Percentiles rank a stretch among this genome's conserved stretches.
phyloP scores from a whole-genome alignment of 176 grass and related monocot genomes.

The Neostapfia colusana region DNA sequence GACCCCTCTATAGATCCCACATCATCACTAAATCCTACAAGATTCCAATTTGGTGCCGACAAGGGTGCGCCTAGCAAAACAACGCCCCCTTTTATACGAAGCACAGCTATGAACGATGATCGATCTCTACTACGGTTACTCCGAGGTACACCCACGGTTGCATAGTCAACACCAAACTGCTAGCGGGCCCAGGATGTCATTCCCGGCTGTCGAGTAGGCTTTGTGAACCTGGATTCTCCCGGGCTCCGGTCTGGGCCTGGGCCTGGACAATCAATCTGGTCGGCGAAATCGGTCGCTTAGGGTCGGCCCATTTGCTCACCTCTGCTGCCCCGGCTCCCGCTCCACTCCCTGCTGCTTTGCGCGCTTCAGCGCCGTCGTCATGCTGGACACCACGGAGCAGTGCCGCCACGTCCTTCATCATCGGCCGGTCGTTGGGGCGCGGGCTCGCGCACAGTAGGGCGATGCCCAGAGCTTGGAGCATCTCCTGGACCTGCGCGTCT shows the following conservation, averaged over 20 bases:
- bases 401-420: conserved; percentile 85
- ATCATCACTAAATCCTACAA: conserved; percentile 22
- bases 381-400: conserved; percentile 67
- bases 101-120: neutral
- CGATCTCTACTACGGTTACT: conserved; percentile 1
- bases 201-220: conserved; percentile 36
- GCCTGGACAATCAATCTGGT: conserved; percentile 31
- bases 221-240: conserved; percentile 24
- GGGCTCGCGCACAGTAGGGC: conserved; percentile 70
- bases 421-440: conserved; percentile 57
- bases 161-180: neutral
- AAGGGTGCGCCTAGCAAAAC: conserved; percentile 46
- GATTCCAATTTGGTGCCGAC: conserved; percentile 6
- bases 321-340: neutral
- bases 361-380: conserved; percentile 40
- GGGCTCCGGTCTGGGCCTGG: conserved; percentile 9
- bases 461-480: conserved; percentile 84
- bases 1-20: neutral
- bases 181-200: neutral
- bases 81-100: neutral
- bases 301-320: conserved; percentile 31
- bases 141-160: neutral
- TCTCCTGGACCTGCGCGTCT: conserved; percentile 70
- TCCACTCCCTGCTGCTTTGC: conserved; percentile 17
- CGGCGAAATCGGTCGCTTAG: conserved; percentile 35